Percentiles rank a stretch among this genome's conserved stretches.
These are phyloP conservation scores for Jacaranda copaia DNA, from an alignment of 257 asterid genomes.

Conservation along the genomic window DNA sequence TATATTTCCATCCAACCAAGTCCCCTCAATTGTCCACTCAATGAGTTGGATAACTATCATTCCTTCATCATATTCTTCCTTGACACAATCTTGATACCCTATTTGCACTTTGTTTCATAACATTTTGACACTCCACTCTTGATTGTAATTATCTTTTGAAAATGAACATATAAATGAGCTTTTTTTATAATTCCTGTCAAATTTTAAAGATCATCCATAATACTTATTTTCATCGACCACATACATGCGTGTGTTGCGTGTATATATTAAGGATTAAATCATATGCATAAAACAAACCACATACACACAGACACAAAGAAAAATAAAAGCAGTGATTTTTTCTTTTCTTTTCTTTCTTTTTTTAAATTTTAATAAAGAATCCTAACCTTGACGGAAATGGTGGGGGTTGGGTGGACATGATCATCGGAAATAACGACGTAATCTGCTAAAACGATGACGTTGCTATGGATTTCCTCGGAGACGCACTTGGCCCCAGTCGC, in stretches of 20 bases:
- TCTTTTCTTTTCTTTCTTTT: too few species aligned
- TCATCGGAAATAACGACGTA: constrained; percentile 76
- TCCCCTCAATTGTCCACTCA: not conserved
- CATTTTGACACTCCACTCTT: not conserved
- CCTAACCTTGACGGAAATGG: constrained; percentile 74
- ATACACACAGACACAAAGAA: not conserved
- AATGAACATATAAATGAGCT: too few species aligned
- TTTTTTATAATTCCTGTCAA: not conserved
- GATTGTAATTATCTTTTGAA: not conserved
- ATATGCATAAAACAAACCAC: not conserved
- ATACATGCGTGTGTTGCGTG: too few species aligned
- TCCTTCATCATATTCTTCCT: not conserved
- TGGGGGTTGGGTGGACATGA: constrained; percentile 58
- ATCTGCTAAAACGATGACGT: constrained; percentile 87
- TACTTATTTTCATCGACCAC: not conserved
- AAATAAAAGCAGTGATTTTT: not conserved
- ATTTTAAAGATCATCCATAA: not conserved
- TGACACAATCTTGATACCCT: too few species aligned
- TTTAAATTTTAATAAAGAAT: not conserved
- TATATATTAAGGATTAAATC: not conserved
- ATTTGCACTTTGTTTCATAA: too few species aligned
- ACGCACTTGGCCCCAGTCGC: constrained; percentile 78
- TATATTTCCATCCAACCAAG: not conserved
- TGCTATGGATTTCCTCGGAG: constrained; percentile 87
- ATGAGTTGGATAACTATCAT: not conserved